Percentiles rank a stretch among this genome's conserved stretches.
These are phyloP conservation scores for Brasenia schreberi DNA, from an alignment of 164 flowering plant genomes.

Conservation along the genomic window DNA sequence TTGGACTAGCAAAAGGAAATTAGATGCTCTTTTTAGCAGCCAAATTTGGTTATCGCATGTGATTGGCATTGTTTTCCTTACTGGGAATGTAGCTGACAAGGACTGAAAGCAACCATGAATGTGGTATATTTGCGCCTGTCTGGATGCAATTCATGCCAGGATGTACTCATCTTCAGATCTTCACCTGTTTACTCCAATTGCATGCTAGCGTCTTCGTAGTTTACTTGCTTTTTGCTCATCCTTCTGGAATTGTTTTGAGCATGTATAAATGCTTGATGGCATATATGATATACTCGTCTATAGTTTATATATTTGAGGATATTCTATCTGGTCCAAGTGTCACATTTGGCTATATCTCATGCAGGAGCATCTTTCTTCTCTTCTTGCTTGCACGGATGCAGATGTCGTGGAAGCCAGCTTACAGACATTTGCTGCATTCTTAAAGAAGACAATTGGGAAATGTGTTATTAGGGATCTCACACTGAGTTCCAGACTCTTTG, in stretches of 20 bases:
- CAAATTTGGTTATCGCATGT: too few species aligned
- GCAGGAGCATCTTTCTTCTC: conserved; percentile 76
- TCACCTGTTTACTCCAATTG: neutral
- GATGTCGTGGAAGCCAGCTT: conserved; percentile 86
- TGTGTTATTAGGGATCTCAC: conserved; percentile 51
- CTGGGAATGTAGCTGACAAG: too few species aligned
- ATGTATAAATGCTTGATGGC: too few species aligned
- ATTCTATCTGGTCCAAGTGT: neutral
- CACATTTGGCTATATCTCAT: conserved; percentile 7
- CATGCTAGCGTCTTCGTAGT: neutral
- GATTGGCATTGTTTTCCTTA: too few species aligned
- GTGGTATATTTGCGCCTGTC: neutral
- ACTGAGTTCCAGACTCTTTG: conserved; percentile 52
- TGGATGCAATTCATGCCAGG: neutral
- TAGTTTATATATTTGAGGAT: too few species aligned
- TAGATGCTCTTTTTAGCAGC: too few species aligned
- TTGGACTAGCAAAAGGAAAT: too few species aligned
- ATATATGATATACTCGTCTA: too few species aligned
- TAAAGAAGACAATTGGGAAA: conserved; percentile 76
- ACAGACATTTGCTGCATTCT: conserved; percentile 73
- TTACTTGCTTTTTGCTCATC: neutral
- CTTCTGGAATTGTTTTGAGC: neutral
- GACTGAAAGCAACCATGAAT: too few species aligned
- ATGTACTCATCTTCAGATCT: neutral
- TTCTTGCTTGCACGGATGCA: conserved; percentile 86